Evolutionary conservation across 352 stramenopile species (phyloP), one percentile per base, ranked within the genome.

Genomic region (Globisporangium solare): DNA sequence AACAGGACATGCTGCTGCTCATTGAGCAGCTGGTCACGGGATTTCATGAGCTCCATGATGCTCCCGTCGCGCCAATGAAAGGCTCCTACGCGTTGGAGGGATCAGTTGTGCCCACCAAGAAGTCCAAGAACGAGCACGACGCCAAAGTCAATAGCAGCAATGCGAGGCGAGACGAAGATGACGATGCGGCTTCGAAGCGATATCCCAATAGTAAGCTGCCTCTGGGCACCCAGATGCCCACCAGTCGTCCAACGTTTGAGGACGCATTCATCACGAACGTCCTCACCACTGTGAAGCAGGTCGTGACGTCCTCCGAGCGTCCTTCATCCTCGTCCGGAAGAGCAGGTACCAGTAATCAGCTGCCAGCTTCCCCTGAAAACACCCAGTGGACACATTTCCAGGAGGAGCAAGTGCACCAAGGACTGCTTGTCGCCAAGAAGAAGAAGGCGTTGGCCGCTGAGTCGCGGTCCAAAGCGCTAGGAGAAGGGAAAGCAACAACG

Each of bases 1-100:
- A 96, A 35, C 71, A 90, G 18, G 69, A 92, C 39, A 76, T 91
- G 51, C 71, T 94, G 4, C 35, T 83, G 51, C 67, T 98, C 12
- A 61, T 98, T 6, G 95, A 98, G 65, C 93, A 98, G 54, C 78
- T 98, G 21, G 70, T 96, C 50, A 96, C 90, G 10, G 94, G 94
- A 0, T 98, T 96, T 64, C 92, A 98, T 70, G 94, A 98, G 58
- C 50, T 83, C 2, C 70, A 97, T 51, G 87, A 97, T 46, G 61
- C 66, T 0, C 13, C 21, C 15, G 6, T 20, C 31, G 8, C 8
- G 6, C 7, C 62, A 83, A 35, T 55, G 60, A 24, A 73, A 51
- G 51, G 32, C 40, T 35, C 27, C 18, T 27, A 17, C 41, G 41
- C 49, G 6, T 24, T 21, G 27, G 13, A 55, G 50, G 27, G 27